These are phyloP conservation scores for Diphasiastrum complanatum DNA, from an alignment of 83 land plant species.

Conservation along the genomic window DNA sequence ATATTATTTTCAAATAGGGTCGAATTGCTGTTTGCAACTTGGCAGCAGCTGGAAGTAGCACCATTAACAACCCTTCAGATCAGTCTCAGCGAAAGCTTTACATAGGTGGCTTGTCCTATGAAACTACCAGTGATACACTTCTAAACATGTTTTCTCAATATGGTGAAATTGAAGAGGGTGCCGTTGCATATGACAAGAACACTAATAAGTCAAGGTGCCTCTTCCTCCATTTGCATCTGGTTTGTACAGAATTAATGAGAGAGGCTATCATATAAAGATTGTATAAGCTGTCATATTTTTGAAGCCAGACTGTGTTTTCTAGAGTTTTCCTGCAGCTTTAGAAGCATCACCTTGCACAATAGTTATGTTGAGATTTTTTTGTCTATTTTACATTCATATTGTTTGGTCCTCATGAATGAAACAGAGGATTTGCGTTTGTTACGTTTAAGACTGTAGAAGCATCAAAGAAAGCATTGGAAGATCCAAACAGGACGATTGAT, in stretches of 20 bases:
- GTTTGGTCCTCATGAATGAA: no score
- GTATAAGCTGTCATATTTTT: no score
- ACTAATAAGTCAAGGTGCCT: no score
- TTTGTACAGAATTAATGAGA: no score
- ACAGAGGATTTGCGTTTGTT: constrained; percentile 76
- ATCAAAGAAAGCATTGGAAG: constrained; percentile 66
- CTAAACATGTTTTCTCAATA: not conserved
- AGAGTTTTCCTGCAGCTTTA: no score
- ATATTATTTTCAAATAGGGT: no score
- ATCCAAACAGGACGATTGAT: constrained; percentile 58
- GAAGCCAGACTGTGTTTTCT: no score
- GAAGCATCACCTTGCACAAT: no score
- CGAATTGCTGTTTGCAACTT: not conserved
- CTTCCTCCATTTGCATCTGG: no score
- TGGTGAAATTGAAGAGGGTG: constrained; percentile 7
- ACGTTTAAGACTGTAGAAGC: constrained; percentile 67
- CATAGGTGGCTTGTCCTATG: constrained; percentile 5
- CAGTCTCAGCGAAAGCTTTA: constrained; percentile 1
- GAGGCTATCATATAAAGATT: no score
- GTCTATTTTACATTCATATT: no score
- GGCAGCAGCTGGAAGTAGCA: not conserved
- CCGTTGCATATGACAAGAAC: constrained; percentile 6
- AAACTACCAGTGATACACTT: not conserved
- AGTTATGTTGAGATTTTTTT: no score
- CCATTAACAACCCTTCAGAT: not conserved